phyloP scores from a whole-genome alignment of 306 rosid genomes.

The Datisca glomerata region DNA sequence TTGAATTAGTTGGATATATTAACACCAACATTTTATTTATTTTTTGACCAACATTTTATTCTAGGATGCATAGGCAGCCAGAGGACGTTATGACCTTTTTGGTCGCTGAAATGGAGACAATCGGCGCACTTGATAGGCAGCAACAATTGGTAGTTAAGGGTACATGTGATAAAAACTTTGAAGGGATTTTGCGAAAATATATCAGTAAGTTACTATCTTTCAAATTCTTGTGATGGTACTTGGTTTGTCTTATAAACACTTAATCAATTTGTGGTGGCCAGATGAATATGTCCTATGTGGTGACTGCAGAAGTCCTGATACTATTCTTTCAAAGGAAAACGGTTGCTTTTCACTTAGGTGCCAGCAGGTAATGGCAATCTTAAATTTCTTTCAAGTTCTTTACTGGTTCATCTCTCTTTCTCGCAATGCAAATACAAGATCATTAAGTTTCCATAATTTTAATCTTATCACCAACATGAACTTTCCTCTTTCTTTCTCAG shows the following conservation, averaged over 20 bases:
- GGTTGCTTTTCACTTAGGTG: neutral
- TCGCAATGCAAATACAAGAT: no score
- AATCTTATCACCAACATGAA: no score
- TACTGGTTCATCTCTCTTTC: no score
- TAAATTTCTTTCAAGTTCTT: no score
- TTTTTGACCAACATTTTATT: neutral
- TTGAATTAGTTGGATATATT: no score
- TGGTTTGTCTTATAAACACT: neutral
- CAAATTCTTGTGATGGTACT: neutral
- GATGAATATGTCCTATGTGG: neutral
- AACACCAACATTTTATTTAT: neutral
- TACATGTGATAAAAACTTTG: neutral
- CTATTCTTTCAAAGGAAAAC: neutral
- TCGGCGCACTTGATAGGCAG: neutral
- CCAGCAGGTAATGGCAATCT: no score
- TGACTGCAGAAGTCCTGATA: neutral
- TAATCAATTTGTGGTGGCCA: neutral
- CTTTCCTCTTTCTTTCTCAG: no score
- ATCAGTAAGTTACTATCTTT: neutral
- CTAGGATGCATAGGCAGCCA: neutral
- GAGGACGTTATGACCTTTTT: neutral
- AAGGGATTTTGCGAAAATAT: neutral
- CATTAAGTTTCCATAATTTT: no score
- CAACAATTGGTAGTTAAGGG: neutral
- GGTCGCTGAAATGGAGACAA: neutral